Evolutionary conservation across 2,329 filamentous ascomycete species (phyloP), one percentile per base, ranked within the genome.

Genomic region (Dactylellina drechsleri): DNA sequence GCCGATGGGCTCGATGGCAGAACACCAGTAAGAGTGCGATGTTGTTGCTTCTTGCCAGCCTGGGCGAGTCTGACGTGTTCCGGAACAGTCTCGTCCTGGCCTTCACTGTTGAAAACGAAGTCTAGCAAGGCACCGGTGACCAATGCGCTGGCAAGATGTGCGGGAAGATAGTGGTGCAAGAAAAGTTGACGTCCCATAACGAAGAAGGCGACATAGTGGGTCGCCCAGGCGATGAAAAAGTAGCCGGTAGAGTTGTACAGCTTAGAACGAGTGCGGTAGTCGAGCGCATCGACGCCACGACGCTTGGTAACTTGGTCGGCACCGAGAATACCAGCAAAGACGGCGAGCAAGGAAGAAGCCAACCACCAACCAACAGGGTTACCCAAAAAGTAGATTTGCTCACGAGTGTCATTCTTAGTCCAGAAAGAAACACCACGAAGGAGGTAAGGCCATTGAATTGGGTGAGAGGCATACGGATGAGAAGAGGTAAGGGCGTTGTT

Each of bases 341-440:
- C 93, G 52, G 95, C 95, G 76, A 99, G 85, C 66, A 99, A 85
- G 83, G 92, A 93, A 83, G 92, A 96, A 13, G 92, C 90, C 77
- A 99, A 87, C 95, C 95, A 99, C 93, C 96, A 99, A 71, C 94
- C 95, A 77, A 98, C 83, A 0, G 95, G 95, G 84, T 99, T 99
- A 68, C 95, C 95, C 31, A 99, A 85, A 86, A 99, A 99, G 84
- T 99, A 99, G 78, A 99, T 99, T 83, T 99, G 95, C 84, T 96
- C 90, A 76, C 92, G 90, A 8, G 94, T 97, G 66, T 96, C 92
- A 82, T 92, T 93, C 82, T 98, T 91, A 7, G 95, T 99, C 95
- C 95, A 99, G 89, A 99, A 99, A 83, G 93, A 97, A 79, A 99
- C 94, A 83, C 95, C 95, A 31, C 95, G 90, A 68, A 99, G 88